Evolutionary conservation across 345 rosid species (phyloP).

Genomic region (Dipteronia sinensis): DNA sequence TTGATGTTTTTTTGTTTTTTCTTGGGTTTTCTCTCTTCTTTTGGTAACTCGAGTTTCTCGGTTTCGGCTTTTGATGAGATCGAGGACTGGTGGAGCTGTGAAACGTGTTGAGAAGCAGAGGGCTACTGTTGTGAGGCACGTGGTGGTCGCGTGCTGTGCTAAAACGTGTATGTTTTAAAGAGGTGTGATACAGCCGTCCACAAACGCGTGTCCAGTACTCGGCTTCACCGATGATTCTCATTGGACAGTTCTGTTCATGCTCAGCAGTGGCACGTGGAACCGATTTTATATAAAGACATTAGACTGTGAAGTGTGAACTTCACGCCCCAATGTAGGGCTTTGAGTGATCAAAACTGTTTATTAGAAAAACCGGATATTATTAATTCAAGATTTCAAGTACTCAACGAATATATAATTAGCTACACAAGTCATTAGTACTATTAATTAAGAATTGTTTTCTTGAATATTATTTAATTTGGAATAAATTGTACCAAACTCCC

Average conservation of each 20-base stretch:
- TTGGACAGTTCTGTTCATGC: constrained; percentile 7
- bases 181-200: constrained; percentile 2
- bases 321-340: neutral
- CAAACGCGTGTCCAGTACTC: constrained; percentile 30
- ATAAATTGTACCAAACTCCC: no score
- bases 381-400: no score
- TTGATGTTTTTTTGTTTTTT: no score
- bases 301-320: neutral
- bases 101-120: constrained; percentile 17
- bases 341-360: no score
- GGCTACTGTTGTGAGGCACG: constrained; percentile 12
- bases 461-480: no score
- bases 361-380: neutral
- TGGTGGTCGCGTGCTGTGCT: constrained; percentile 20
- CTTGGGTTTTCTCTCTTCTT: no score
- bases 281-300: neutral
- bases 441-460: no score
- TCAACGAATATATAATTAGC: no score
- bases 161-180: constrained; percentile 20
- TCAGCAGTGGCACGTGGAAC: constrained; percentile 3
- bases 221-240: constrained; percentile 5
- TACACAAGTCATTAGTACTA: no score
- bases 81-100: neutral
- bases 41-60: neutral
- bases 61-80: neutral